Evolutionary conservation across 108 stramenopile species (phyloP), one percentile per base, ranked within the genome.

Genomic region (Pseudonitzschia pungens): DNA sequence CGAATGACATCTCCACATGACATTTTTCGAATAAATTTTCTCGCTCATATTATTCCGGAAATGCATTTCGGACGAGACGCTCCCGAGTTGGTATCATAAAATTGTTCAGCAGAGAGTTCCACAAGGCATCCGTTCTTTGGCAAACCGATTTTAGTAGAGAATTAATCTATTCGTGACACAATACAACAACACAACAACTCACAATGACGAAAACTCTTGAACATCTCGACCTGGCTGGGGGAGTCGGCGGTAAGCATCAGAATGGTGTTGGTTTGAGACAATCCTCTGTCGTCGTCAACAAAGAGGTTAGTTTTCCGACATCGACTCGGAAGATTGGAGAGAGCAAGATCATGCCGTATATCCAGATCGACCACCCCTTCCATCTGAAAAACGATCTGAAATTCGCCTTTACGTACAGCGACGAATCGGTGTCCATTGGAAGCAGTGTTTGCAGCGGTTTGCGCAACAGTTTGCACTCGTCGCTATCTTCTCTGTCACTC

Each of bases 361-460:
- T 74, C 54, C 73, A 74, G 12, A 0, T 74, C 3, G 73, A 63
- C 24, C 65, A 65, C 14, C 51, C 65, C 42, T 66, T 74, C 42
- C 41, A 40, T 16, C 48, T 74, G 73, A 32, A 74, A 51, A 41
- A 67, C 18, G 54, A 55, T 29, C 48, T 64, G 50, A 74, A 74
- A 42, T 74, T 74, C 28, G 73, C 63, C 15, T 74, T 65, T 44
- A 74, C 73, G 2, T 74, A 65, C 42, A 64, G 63, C 43, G 73
- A 74, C 33, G 65, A 74, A 56, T 44, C 36, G 1, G 57, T 48
- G 15, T 67, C 65, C 11, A 21, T 74, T 26, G 73, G 73, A 4
- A 74, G 73, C 56, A 74, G 73, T 51, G 73, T 74, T 33, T 50
- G 63, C 36, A 74, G 73, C 55, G 73, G 73, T 10, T 22, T 74